Base-by-base conservation (phyloP, 129 eudicot genomes). In the Silybum marianum region DNA sequence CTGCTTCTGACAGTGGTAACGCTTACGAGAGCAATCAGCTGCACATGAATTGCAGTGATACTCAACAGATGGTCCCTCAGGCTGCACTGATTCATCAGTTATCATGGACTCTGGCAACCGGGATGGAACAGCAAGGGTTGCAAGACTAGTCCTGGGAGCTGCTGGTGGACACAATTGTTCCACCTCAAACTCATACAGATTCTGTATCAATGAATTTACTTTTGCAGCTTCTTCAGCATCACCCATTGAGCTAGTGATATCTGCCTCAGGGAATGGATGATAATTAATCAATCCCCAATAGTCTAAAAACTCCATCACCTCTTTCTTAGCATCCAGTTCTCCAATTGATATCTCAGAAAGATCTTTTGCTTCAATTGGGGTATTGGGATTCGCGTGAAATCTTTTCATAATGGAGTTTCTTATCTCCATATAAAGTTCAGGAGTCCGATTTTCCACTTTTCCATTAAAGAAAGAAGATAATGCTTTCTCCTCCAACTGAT, bases 1-100 rank as follows among this genome's bases (percentile, higher is more conserved):
- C 99, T 96, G 95, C 88, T 93, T 96, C 85, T 96, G 99, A 83
- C 98, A 96, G 78, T 96, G 99, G 78, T 93, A 96, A 46, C 99
- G 98, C 80, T 91, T 96, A 72, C 99, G 87, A 65, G 99, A 96
- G 84, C 99, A 96, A 85, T 96, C 99, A 80, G 98, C 99, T 72
- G 98, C 85, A 81, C 99, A 96, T 65, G 98, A 96, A 67, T 96
- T 96, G 85, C 99, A 96, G 76, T 96, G 99, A 82, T 93, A 96
- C 85, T 93, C 98, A 69, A 96, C 99, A 79, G 92, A 73, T 11
- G 98, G 98, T 48, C 92, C 99, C 75, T 96, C 99, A 9, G 93
- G 83, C 73, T 87, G 91, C 81, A 76, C 81, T 72, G 93, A 83
- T 66, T 96, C 98, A 76, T 96, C 99, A 81, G 88, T 75, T 63